These are phyloP conservation scores for Ilyonectria robusta DNA, from an alignment of 2,329 filamentous ascomycete genomes.

Conservation along the genomic window DNA sequence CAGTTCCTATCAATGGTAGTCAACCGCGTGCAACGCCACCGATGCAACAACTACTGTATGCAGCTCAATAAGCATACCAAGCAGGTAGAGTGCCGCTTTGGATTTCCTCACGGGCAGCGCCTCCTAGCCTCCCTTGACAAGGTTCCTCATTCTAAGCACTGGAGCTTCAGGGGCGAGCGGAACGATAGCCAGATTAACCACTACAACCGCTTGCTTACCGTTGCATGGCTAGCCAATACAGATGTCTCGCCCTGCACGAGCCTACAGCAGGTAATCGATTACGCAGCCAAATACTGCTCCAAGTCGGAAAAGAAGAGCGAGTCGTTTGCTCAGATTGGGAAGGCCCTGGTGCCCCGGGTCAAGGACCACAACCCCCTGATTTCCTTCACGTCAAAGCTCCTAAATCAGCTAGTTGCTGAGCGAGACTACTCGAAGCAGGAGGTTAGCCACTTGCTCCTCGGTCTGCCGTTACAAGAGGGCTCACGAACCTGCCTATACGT, in stretches of 20 bases:
- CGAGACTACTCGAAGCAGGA: background rate
- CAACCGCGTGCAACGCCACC: background rate
- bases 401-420: background rate
- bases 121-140: background rate
- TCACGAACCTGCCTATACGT: background rate
- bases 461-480: background rate
- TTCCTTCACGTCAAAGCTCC: background rate
- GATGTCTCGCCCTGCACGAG: background rate
- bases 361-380: background rate
- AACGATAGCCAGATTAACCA: background rate
- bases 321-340: background rate
- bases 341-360: background rate
- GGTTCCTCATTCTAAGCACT: background rate
- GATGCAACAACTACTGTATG: background rate
- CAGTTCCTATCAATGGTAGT: background rate
- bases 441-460: background rate
- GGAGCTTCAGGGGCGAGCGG: background rate
- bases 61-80: background rate
- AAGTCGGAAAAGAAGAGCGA: background rate
- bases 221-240: background rate
- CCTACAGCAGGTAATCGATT: background rate
- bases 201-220: background rate
- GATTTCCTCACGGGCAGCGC: background rate
- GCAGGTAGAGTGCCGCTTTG: background rate
- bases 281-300: background rate